These are phyloP conservation scores for Rubroshorea leprosula DNA, from an alignment of 345 rosid genomes.

Conservation along the genomic window DNA sequence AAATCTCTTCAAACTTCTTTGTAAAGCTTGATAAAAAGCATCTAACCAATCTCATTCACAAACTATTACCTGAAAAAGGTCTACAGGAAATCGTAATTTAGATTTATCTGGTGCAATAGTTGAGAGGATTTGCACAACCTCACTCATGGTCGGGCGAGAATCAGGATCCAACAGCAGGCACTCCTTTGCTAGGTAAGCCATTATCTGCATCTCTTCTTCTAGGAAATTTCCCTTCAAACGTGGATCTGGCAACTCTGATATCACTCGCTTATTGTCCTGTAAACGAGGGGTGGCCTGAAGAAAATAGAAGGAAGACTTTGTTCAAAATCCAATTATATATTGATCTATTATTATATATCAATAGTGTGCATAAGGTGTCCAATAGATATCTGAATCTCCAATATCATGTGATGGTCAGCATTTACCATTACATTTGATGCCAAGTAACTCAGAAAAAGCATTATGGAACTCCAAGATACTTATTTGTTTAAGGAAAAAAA, in stretches of 20 bases:
- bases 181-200: constrained; percentile 94
- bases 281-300: constrained; percentile 77
- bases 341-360: too few species aligned
- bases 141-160: constrained; percentile 90
- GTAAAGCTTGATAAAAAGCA: background rate
- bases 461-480: too few species aligned
- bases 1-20: too few species aligned
- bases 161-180: constrained; percentile 90
- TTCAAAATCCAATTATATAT: too few species aligned
- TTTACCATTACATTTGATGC: too few species aligned
- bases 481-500: too few species aligned
- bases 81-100: constrained; percentile 60
- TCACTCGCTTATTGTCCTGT: constrained; percentile 59
- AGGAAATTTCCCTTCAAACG: constrained; percentile 62
- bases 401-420: too few species aligned
- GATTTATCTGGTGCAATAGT: constrained; percentile 71
- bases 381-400: too few species aligned
- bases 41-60: background rate
- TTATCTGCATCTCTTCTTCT: constrained; percentile 81
- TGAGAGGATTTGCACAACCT: constrained; percentile 93
- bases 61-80: constrained; percentile 52
- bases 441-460: too few species aligned
- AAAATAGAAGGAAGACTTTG: background rate
- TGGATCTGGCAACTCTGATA: constrained; percentile 76
- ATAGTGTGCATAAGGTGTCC: too few species aligned